Evolutionary conservation across 1,284 basidiomycete species (phyloP).

Genomic region (Ganoderma resinaceum): DNA sequence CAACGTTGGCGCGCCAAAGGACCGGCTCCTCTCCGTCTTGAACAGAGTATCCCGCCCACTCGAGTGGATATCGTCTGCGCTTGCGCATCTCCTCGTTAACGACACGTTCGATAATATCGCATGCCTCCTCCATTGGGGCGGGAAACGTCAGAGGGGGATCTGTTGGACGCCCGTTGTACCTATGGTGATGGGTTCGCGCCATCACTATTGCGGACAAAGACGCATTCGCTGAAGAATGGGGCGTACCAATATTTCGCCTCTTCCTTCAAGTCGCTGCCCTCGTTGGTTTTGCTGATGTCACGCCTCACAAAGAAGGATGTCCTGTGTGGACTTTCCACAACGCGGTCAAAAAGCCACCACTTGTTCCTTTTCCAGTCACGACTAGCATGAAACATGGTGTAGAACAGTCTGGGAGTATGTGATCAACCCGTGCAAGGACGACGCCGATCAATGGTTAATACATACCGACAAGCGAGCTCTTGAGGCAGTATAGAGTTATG

Average conservation of each 20-base stretch:
- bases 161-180: slow-evolving; percentile 81
- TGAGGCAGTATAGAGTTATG: slow-evolving; percentile 73
- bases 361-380: slow-evolving; percentile 75
- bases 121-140: slow-evolving; percentile 80
- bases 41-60: slow-evolving; percentile 67
- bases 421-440: background rate
- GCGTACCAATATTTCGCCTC: slow-evolving; percentile 71
- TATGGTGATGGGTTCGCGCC: slow-evolving; percentile 38
- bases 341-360: slow-evolving; percentile 84
- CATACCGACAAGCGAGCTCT: slow-evolving; percentile 65
- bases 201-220: background rate
- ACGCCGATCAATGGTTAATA: background rate
- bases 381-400: slow-evolving; percentile 45
- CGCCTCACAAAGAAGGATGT: slow-evolving; percentile 78
- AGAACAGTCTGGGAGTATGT: slow-evolving; percentile 9
- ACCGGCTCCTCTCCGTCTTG: slow-evolving; percentile 41
- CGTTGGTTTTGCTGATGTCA: slow-evolving; percentile 38
- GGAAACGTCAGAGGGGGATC: slow-evolving; percentile 69
- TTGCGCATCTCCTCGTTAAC: slow-evolving; percentile 80
- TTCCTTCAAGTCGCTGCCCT: slow-evolving; percentile 58
- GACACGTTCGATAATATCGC: slow-evolving; percentile 73
- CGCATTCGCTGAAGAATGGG: too few species aligned
- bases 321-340: slow-evolving; percentile 86
- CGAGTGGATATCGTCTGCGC: slow-evolving; percentile 69
- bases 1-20: slow-evolving; percentile 88